Evolutionary conservation across 257 asterid genomes (phyloP).

Genomic region (Scutellaria minor): DNA sequence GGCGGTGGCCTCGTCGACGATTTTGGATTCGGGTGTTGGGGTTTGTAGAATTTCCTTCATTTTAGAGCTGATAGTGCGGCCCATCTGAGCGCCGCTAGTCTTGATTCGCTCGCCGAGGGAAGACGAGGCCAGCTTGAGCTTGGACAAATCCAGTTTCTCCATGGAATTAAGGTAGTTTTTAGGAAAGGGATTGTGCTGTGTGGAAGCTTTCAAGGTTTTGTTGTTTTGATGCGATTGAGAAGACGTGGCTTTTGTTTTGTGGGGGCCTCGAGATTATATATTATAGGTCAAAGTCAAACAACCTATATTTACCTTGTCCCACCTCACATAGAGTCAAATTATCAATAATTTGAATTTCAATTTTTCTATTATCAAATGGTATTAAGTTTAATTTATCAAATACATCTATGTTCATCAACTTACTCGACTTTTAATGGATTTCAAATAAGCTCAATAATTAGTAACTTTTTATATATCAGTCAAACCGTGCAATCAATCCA

Average conservation of each 20-base stretch:
- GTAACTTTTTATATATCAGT: no score
- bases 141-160: conserved; percentile 74
- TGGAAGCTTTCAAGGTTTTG: conserved; percentile 10
- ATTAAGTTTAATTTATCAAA: no score
- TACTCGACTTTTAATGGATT: no score
- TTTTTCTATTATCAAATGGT: no score
- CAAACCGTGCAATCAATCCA: no score
- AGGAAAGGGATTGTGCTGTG: not conserved
- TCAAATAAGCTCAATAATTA: no score
- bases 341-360: no score
- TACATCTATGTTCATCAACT: no score
- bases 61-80: conserved; percentile 74
- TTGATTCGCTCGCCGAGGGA: conserved; percentile 76
- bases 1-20: conserved; percentile 86
- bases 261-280: not conserved
- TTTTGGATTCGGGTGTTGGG: conserved; percentile 85
- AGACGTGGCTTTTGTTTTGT: conserved; percentile 28
- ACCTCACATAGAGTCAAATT: no score
- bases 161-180: conserved; percentile 35
- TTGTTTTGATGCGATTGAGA: conserved; percentile 18
- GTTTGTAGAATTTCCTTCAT: conserved; percentile 77
- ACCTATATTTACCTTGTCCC: no score
- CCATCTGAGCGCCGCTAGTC: conserved; percentile 80
- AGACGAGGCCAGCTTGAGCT: conserved; percentile 81
- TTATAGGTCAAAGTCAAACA: conserved; percentile 4